A percentile compares a stretch with the other conserved stretches of the same genome.
phyloP scores from a whole-genome alignment of 192 early-diverging fungal species.

The Paraglomus brasilianum region DNA sequence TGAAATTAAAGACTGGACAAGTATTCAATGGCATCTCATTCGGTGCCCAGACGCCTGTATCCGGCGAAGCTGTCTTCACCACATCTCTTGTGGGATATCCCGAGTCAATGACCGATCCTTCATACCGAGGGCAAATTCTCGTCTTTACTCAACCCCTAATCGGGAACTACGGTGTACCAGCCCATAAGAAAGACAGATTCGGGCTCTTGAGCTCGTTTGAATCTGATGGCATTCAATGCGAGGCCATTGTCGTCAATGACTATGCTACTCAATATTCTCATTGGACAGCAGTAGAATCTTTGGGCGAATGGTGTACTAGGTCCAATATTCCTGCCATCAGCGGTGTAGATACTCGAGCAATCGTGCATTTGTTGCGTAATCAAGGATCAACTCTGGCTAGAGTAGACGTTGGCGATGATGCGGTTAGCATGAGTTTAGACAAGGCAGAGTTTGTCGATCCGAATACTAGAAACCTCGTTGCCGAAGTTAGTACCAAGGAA shows the following conservation, averaged over 20 bases:
- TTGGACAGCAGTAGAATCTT: constrained; percentile 89
- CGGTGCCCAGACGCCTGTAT: constrained; percentile 65
- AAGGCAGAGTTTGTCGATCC: constrained; percentile 64
- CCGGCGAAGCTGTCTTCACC: constrained; percentile 96
- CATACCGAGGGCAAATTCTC: constrained; percentile 94
- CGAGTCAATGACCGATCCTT: constrained; percentile 97
- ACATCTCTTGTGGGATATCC: constrained; percentile 94
- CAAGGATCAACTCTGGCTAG: constrained; percentile 85
- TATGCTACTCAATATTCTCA: constrained; percentile 91
- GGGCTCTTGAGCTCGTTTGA: constrained; percentile 89
- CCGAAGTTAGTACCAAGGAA: constrained; percentile 73
- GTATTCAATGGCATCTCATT: constrained; percentile 84
- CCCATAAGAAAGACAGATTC: constrained; percentile 66
- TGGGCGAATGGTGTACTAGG: constrained; percentile 85
- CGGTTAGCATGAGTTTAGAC: constrained; percentile 40
- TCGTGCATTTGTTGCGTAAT: constrained; percentile 80
- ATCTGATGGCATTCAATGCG: constrained; percentile 78
- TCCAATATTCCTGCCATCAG: constrained; percentile 83
- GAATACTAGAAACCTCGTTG: constrained; percentile 73
- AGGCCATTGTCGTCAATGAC: constrained; percentile 86
- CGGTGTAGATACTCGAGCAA: constrained; percentile 90
- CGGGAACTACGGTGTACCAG: constrained; percentile 93
- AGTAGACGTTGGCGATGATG: constrained; percentile 64
- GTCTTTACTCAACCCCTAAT: constrained; percentile 96
- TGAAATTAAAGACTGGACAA: constrained; percentile 81